Evolutionary conservation across 768 basidiomycete species (phyloP), one percentile per base, ranked within the genome.

Genomic region (Pleurotus ostreatus): DNA sequence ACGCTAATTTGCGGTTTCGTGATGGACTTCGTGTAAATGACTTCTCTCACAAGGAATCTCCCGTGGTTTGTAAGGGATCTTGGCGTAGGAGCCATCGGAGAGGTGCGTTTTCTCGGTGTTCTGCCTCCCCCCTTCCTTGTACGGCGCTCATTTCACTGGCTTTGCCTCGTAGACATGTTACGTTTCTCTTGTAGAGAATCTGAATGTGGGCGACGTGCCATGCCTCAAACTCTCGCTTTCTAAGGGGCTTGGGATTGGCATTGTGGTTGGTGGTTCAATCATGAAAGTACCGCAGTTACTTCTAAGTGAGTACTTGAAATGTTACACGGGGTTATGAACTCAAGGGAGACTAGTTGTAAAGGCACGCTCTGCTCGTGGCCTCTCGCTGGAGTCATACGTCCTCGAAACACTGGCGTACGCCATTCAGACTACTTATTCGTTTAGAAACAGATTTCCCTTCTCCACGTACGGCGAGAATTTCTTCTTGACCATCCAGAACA

Each of bases 401-500:
- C 86, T 99, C 20, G 96, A 98, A 68, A 98, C 96, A 0, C 75
- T 91, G 23, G 81, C 92, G 0, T 97, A 97, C 63, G 89, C 88
- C 25, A 94, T 99, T 63, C 93, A 86, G 0, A 80, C 94, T 20
- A 84, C 85, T 9, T 99, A 98, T 72, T 88, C 94, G 2, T 84
- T 83, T 63, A 79, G 93, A 20, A 88, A 92, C 65, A 70, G 76
- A 18, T 98, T 95, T 70, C 94, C 97, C 0, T 97, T 98, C 78
- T 93, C 92, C 16, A 98, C 97, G 1, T 99, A 98, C 58, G 97
- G 97, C 65, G 97, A 99, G 71, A 98, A 96, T 75, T 69, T 94
- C 56, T 98, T 98, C 83, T 80, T 98, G 48, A 86, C 91, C 26
- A 65, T 94, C 57, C 94, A 96, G 71, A 94, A 96, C 74, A 76